A percentile compares a stretch with the other conserved stretches of the same genome.
Conservation (phyloP, 805 yeast genomes). For the Isabelozyma heimii region DNA sequence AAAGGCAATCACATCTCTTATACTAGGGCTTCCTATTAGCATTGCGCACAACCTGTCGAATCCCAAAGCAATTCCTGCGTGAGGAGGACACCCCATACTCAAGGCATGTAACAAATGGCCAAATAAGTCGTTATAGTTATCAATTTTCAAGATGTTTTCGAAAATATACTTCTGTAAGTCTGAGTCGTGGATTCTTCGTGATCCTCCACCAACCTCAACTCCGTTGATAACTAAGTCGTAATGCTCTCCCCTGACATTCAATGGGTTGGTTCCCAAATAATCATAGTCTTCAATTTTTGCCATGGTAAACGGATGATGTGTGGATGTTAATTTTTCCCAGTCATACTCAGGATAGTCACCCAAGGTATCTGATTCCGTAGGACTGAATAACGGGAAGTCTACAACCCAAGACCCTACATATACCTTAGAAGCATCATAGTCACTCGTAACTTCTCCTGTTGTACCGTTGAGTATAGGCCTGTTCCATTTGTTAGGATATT, state of each 20-base stretch:
- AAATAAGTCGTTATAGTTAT: constrained; percentile 60
- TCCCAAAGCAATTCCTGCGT: constrained; percentile 95
- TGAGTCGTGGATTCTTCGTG: constrained; percentile 90
- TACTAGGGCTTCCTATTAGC: constrained; percentile 72
- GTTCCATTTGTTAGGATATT: constrained; percentile 50
- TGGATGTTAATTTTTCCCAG: constrained; percentile 50
- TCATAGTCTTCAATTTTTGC: constrained; percentile 67
- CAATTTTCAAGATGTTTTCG: constrained; percentile 57
- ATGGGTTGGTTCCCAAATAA: constrained; percentile 50
- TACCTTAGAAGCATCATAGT: constrained; percentile 24
- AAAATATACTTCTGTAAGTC: constrained; percentile 73
- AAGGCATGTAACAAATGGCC: constrained; percentile 85
- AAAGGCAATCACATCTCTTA: constrained; percentile 92
- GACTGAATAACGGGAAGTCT: constrained; percentile 91
- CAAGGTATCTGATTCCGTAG: constrained; percentile 43
- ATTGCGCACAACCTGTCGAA: constrained; percentile 92
- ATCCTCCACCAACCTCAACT: constrained; percentile 96
- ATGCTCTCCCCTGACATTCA: constrained; percentile 80
- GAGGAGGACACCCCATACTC: constrained; percentile 95
- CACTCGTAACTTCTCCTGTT: constrained; percentile 9
- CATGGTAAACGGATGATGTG: constrained; percentile 99
- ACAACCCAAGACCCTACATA: constrained; percentile 80
- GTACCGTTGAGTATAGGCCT: constrained; percentile 26
- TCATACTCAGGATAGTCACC: constrained; percentile 63
- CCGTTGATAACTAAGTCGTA: constrained; percentile 94